Conservation (phyloP, 306 rosid genomes). For the Fragaria ananassa region DNA sequence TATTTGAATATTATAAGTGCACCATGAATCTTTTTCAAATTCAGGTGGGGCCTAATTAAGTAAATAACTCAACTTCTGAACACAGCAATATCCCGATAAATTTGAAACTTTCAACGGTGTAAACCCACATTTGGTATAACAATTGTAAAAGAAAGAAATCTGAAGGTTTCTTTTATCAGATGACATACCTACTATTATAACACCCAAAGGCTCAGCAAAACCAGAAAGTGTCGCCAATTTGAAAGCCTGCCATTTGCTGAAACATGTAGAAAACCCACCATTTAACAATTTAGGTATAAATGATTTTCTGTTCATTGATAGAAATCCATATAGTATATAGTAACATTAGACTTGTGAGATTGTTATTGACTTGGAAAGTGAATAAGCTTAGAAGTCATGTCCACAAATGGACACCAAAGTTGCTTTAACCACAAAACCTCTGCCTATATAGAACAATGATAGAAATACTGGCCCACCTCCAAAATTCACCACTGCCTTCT, state of each 20-base stretch:
- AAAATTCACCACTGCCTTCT: neutral
- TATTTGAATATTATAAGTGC: neutral
- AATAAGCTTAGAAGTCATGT: conserved; percentile 2
- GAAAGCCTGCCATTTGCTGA: conserved; percentile 98
- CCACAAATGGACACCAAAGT: neutral
- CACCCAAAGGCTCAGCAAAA: conserved; percentile 92
- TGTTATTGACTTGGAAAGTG: neutral
- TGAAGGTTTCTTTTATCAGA: neutral
- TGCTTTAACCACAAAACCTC: neutral
- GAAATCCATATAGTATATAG: conserved; percentile 11
- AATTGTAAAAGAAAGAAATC: neutral
- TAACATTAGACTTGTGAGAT: neutral
- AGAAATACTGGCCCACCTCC: neutral
- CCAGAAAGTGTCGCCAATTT: conserved; percentile 97
- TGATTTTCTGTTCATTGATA: conserved; percentile 22
- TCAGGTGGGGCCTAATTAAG: neutral
- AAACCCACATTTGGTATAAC: neutral
- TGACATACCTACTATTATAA: conserved; percentile 79
- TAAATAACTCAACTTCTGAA: neutral
- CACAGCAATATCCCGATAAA: neutral
- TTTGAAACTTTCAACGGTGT: neutral
- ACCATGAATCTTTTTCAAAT: neutral
- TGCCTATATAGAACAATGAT: neutral
- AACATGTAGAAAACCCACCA: conserved; percentile 20
- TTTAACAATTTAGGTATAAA: conserved; percentile 6